Evolutionary conservation across 306 rosid genomes (phyloP).

Genomic region (Lathyrus tuberosus): DNA sequence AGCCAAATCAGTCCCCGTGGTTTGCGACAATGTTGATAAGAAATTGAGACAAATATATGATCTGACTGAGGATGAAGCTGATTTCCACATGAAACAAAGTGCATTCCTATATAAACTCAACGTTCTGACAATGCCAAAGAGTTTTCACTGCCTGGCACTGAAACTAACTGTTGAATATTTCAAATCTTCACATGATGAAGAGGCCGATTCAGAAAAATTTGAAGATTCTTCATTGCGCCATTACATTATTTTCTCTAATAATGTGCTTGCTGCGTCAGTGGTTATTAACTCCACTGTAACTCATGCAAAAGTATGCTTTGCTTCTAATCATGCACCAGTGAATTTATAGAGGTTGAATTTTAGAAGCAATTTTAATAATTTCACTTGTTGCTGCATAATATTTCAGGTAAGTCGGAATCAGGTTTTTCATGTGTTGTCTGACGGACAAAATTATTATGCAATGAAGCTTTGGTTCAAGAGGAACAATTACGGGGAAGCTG

Average conservation of each 20-base stretch:
- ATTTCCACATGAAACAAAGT: constrained; percentile 95
- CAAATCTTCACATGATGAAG: constrained; percentile 57
- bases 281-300: constrained; percentile 85
- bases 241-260: constrained; percentile 80
- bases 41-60: constrained; percentile 91
- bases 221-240: constrained; percentile 72
- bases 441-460: constrained; percentile 84
- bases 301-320: constrained; percentile 72
- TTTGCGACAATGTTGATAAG: constrained; percentile 92
- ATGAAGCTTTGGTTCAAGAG: constrained; percentile 90
- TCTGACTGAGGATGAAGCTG: constrained; percentile 95
- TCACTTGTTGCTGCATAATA: constrained; percentile 44
- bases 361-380: constrained; percentile 22
- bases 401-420: constrained; percentile 76
- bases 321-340: constrained; percentile 19
- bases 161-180: constrained; percentile 92
- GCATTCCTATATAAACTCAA: constrained; percentile 93
- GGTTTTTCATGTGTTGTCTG: constrained; percentile 95
- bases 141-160: constrained; percentile 90
- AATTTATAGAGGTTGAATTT: constrained; percentile 32
- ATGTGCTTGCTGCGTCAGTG: constrained; percentile 86
- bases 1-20: constrained; percentile 77
- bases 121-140: constrained; percentile 97
- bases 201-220: constrained; percentile 62
- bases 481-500: constrained; percentile 66